Evolutionary conservation across 2,329 filamentous ascomycete genomes (phyloP), one percentile per base, ranked within the genome.

Genomic region (Leptographium radiaticola): DNA sequence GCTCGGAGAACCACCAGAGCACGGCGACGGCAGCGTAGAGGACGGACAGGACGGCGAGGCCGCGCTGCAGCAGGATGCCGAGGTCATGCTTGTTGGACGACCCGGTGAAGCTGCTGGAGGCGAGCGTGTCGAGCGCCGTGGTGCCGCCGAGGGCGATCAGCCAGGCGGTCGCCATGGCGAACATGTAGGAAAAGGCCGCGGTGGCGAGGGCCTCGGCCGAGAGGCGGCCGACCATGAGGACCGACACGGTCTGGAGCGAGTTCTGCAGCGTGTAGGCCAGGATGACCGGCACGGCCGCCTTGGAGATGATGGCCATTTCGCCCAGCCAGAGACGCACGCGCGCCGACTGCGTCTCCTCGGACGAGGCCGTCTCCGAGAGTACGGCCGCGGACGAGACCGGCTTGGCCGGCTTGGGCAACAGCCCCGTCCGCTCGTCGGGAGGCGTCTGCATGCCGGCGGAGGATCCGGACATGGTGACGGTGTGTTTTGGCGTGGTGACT

Each of bases 131-230:
- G 45, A 95, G 76, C 0, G 89, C 89, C 1, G 87, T 95, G 0
- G 87, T 90, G 9, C 89, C 89, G 33, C 89, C 89, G 5, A 95
- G 76, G 0, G 84, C 89, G 56, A 95, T 86, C 40, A 95, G 76
- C 88, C 89, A 94, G 0, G 83, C 89, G 1, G 87, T 89, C 25
- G 86, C 83, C 86, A 91, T 89, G 53, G 89, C 89, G 61, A 95
- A 95, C 89, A 95, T 95, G 71, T 93, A 91, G 2, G 86, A 87
- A 63, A 95, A 95, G 0, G 89, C 88, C 1, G 87, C 84, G 0
- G 85, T 87, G 0, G 89, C 87, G 8, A 95, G 71, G 2, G 88
- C 82, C 66, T 93, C 85, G 1, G 89, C 84, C 0, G 86, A 90
- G 0, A 89, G 71, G 3, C 87, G 81, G 11, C 89, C 89, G 4